A percentile compares a stretch with the other conserved stretches of the same genome.
Conservation (phyloP, 2,329 filamentous ascomycete species). For the Rhynchosporium graminicola region DNA sequence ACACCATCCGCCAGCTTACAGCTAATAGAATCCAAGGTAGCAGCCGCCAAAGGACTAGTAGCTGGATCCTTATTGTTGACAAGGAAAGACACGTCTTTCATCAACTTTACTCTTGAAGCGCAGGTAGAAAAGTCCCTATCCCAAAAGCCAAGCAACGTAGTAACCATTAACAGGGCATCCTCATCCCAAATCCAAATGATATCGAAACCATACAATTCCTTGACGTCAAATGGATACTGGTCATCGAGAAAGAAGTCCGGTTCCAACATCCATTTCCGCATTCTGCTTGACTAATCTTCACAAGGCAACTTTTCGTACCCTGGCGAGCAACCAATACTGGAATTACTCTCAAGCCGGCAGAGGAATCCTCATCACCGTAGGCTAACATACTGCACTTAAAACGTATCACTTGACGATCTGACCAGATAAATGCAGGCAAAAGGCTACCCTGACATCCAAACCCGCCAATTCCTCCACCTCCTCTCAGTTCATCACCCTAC, state of each 20-base stretch:
- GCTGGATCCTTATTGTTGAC: slow-evolving; percentile 57
- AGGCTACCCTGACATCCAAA: slow-evolving; percentile 77
- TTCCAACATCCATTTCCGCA: not conserved
- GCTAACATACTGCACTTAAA: not conserved
- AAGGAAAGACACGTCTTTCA: slow-evolving; percentile 47
- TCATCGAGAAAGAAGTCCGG: slow-evolving; percentile 76
- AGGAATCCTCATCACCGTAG: slow-evolving; percentile 70
- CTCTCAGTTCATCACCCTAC: slow-evolving; percentile 50
- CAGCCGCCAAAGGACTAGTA: slow-evolving; percentile 71
- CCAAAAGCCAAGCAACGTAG: not conserved
- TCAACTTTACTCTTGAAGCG: slow-evolving; percentile 44
- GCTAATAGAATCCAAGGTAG: slow-evolving; percentile 52
- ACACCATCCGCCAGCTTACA: not conserved
- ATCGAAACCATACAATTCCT: slow-evolving; percentile 53
- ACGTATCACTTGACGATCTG: not conserved
- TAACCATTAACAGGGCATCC: slow-evolving; percentile 50
- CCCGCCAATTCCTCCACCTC: slow-evolving; percentile 62
- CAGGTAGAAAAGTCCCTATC: slow-evolving; percentile 40
- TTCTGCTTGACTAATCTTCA: slow-evolving; percentile 29
- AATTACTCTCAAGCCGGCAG: slow-evolving; percentile 48
- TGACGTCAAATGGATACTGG: slow-evolving; percentile 62
- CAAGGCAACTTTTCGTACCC: slow-evolving; percentile 73
- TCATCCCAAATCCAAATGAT: slow-evolving; percentile 57
- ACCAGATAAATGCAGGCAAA: slow-evolving; percentile 58
- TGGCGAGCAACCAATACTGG: slow-evolving; percentile 61